Evolutionary conservation across 306 rosid species (phyloP).

Genomic region (Dryas alaskensis): DNA sequence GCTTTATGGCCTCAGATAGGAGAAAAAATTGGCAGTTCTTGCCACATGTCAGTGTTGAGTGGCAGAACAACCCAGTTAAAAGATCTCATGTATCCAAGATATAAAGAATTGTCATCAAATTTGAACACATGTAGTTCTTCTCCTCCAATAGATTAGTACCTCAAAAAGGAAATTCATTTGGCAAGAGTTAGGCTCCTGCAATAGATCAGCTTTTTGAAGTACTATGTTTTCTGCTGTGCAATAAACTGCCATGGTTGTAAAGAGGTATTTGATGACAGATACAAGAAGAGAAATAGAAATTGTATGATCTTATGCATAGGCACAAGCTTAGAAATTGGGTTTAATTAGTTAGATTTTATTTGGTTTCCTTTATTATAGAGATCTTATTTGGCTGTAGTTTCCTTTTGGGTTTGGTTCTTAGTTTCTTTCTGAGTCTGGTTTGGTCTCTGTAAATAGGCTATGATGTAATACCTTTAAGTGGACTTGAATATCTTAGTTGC

Average conservation of each 20-base stretch:
- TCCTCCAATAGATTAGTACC: no score
- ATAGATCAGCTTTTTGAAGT: no score
- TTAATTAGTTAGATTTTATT: not conserved
- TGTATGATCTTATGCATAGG: not conserved
- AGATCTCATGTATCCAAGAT: no score
- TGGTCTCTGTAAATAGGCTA: not conserved
- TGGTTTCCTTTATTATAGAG: not conserved
- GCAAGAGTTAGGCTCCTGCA: no score
- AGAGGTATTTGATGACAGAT: not conserved
- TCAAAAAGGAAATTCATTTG: no score
- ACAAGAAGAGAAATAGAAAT: not conserved
- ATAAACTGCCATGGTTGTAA: not conserved
- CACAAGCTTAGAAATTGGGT: not conserved
- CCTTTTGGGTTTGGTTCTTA: not conserved
- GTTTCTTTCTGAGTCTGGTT: not conserved
- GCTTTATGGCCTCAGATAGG: not conserved
- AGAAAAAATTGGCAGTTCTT: no score
- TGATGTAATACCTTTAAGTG: not conserved
- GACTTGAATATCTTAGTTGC: not conserved
- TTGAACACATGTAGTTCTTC: no score
- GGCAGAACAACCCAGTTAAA: no score
- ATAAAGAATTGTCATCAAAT: no score
- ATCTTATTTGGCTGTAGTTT: constrained; percentile 4
- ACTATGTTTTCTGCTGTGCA: not conserved
- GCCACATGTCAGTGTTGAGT: no score